Evolutionary conservation across 441 rosid genomes (phyloP).

Genomic region (Dalechampia spathulata): DNA sequence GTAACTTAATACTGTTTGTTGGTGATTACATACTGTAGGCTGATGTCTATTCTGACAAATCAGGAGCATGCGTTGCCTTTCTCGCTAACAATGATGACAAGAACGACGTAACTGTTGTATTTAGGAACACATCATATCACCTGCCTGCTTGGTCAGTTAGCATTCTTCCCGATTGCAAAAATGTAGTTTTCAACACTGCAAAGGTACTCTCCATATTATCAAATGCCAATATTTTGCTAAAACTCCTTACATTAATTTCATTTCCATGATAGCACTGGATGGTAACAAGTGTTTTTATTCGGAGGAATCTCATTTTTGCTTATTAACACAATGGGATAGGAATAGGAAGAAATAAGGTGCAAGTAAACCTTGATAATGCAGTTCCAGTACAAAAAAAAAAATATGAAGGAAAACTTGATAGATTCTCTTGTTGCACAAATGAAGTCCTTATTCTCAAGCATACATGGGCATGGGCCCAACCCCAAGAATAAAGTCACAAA

Average conservation of each 20-base stretch:
- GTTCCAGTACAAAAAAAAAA: not conserved
- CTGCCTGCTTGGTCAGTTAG: conserved; percentile 99
- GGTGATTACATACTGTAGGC: conserved; percentile 41
- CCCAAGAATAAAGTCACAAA: not conserved
- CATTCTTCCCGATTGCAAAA: conserved; percentile 93
- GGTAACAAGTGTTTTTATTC: not conserved
- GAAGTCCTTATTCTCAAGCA: not conserved
- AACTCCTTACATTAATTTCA: not conserved
- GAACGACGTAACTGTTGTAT: conserved; percentile 53
- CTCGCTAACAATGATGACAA: conserved; percentile 74
- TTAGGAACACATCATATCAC: conserved; percentile 53
- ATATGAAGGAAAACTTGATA: not conserved
- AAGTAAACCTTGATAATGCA: not conserved
- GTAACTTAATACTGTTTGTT: not conserved
- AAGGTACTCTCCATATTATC: conserved; percentile 41
- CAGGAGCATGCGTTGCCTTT: conserved; percentile 83
- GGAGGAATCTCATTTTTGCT: conserved; percentile 1
- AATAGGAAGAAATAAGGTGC: not conserved
- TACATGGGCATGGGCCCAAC: not conserved
- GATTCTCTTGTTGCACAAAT: not conserved
- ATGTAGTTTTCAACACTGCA: conserved; percentile 73
- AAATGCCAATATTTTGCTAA: not conserved
- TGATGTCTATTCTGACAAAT: conserved; percentile 61
- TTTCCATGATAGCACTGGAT: not conserved
- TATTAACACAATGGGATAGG: not conserved